Base-by-base conservation (phyloP, 208 protist species). In the Leishmania major region DNA sequence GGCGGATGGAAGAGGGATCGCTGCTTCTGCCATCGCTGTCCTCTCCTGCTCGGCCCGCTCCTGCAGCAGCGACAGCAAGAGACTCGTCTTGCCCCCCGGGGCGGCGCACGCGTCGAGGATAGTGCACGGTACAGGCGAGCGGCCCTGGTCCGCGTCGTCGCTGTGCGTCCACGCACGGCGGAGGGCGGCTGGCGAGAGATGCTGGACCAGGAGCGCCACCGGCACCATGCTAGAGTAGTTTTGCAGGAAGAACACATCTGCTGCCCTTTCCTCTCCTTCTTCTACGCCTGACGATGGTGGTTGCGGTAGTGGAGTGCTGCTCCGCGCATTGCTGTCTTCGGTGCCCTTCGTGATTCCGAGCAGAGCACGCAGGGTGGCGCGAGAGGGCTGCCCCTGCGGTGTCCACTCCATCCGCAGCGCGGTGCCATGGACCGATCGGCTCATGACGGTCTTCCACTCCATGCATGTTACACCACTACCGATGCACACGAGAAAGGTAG, bases 91-190 rank as follows among this genome's bases (percentile, higher is more conserved):
- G 45, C 97, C 97, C 31, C 98, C 98, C 10, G 98, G 98, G 22
- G 96, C 97, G 15, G 96, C 95, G 79, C 96, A 98, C 75, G 98
- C 96, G 85, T 99, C 97, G 28, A 99, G 80, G 40, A 99, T 78
- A 15, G 57, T 70, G 74, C 79, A 83, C 43, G 47, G 8, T 17
- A 37, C 7, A 5, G 70, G 53, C 19, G 37, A 51, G 35, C 11
- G 22, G n/a, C 25, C 49, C n/a, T n/a, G 51, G 70, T 40, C 57
- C 45, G 67, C 49, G 75, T 81, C 70, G 60, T 69, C 47, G 73
- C 40, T 62, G 19, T 62, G 53, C 28, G 31, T 13, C 75, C 59
- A 69, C 28, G 35, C 51, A 77, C 73, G 74, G 13, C 17, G 31
- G 19, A 70, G 49, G 15, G 28, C 2, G 51, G 37, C 45, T 66